Evolutionary conservation across 371 early-diverging fungal genomes (phyloP), one percentile per base, ranked within the genome.

Genomic region (Neoconidiobolus thromboides): DNA sequence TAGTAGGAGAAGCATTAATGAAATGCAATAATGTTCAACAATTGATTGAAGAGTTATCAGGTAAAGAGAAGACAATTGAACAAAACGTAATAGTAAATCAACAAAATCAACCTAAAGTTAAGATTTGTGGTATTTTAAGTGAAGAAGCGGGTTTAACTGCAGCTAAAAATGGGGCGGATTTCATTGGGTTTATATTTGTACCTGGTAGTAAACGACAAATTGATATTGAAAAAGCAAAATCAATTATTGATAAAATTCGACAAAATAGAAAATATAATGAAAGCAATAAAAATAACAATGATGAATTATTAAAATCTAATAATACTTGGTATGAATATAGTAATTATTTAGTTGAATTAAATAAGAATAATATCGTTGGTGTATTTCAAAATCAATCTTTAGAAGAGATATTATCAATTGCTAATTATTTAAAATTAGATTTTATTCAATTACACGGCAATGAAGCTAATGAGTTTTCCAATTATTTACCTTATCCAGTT

Each of bases 1-100:
- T 97, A 53, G 91, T 97, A 0, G 97, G 97, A 7, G 95, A 97
- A 70, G 86, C 92, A 0, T 68, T 97, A 63, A 97, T 97, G 96
- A 77, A 84, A n/a, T 74, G 87, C 15, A 65, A 74, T 58, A 81
- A 92, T 65, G 76, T 83, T 68, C 67, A 73, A 5, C 75, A 70
- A 0, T 89, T 92, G 69, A 83, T 96, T 14, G 67, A 73, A 39
- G 77, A 77, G 15, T 71, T 96, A 40, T 62, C 82, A 55, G 80
- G 78, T 40, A 55, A 65, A 48, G 53, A 48, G 2, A 43, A 59
- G 26, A 10, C 48, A 1, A 48, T 43, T 7, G 42, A 14, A 3
- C 40, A 6, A 14, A 43, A 36, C 39, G 39, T 55, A 37, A 15
- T 48, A 63, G 14, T 46, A 46, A 14, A 37, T 38, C 56, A 5